Base-by-base conservation (phyloP, 192 early-diverging fungal species). In the Glomus cerebriforme region DNA sequence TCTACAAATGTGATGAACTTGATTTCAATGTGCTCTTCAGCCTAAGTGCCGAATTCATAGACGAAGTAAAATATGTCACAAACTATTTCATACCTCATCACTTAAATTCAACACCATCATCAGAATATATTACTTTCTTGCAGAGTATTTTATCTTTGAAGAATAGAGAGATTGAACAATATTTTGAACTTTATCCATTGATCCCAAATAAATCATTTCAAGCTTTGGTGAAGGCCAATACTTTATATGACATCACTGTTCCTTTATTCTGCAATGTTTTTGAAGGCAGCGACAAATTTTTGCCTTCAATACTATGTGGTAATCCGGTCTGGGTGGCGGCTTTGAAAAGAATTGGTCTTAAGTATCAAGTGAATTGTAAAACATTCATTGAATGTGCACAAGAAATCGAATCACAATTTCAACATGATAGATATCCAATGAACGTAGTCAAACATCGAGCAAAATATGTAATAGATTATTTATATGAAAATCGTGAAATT, bases 161-260 rank as follows among this genome's bases (percentile, higher is more conserved):
- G 9, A 31, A 49, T 10, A 8, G 7, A 58, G 72, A 73, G 4
- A 54, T 49, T 22, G 72, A 73, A 34, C n/a, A 54, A 2, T 29
- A 22, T 59, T 54, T 73, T 10, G 13, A 24, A 59, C n/a, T 27
- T 6, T 19, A 59, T 29, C 26, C 13, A 8, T 22, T 59, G 29
- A 29, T 73, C n/a, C 66, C 66, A 39, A 68, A 68, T 39, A 68
- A 68, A 37, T 68, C 66, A 68, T 19, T 68, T n/a, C 24, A 17
- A 24, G 29, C 13, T 32, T 13, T 73, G 7, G 72, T 54, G 10
- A 73, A 59, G 49, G 47, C 72, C 9, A 22, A 29, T 29, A 54
- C 24, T 10, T 35, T 73, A 32, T 73, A 73, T 22, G 47, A 73
- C 1, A n/a, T 0, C 2, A 54, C 26, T 31, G 27, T 58, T 19